Evolutionary conservation across 345 rosid genomes (phyloP).

Genomic region (Angophora floribunda): DNA sequence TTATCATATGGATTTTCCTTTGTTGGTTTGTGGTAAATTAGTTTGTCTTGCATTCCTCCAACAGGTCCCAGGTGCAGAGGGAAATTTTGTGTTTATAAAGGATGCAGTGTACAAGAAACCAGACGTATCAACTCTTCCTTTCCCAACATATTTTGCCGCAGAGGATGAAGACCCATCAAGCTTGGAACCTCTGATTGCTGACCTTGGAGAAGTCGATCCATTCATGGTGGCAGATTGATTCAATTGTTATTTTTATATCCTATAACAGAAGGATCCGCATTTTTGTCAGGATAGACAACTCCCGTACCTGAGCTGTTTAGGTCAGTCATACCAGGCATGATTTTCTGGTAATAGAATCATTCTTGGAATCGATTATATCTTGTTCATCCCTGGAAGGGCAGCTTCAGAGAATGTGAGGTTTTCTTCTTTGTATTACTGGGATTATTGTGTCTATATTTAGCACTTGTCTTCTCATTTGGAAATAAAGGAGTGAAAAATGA

Average conservation of each 20-base stretch:
- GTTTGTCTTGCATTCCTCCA: neutral
- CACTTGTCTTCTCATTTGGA: neutral
- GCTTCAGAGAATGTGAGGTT: neutral
- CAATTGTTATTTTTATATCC: neutral
- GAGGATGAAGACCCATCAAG: constrained; percentile 50
- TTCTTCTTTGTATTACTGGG: neutral
- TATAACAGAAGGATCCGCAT: neutral
- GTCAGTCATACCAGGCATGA: neutral
- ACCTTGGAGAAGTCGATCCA: constrained; percentile 85
- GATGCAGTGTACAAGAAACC: constrained; percentile 83
- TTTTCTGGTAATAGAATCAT: neutral
- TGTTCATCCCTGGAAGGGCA: neutral
- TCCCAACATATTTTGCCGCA: constrained; percentile 64
- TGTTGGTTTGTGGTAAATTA: neutral
- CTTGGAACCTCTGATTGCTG: constrained; percentile 53
- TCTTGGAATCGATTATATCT: neutral
- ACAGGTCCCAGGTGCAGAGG: constrained; percentile 91
- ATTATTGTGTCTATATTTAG: neutral
- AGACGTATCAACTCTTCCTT: constrained; percentile 63
- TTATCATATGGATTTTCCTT: neutral
- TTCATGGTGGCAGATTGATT: constrained; percentile 64
- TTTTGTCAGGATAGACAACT: neutral
- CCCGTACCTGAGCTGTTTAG: neutral
- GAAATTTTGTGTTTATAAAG: constrained; percentile 81
- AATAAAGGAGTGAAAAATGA: neutral